Evolutionary conservation across 2,329 filamentous ascomycete species (phyloP).

Genomic region (Daldinia sp.): DNA sequence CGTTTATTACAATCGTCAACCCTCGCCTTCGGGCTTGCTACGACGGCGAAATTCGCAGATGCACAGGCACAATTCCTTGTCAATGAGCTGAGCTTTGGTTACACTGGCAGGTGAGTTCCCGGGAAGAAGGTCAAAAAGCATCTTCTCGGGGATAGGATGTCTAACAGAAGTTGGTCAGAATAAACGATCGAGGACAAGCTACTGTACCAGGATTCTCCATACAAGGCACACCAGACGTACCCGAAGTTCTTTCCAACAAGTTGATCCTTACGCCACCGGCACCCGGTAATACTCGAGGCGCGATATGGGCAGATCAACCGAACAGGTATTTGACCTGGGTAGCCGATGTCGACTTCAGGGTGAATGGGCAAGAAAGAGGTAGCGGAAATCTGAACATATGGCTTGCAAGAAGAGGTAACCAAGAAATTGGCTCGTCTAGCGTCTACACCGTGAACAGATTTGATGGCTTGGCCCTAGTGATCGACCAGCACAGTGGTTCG

Average conservation of each 20-base stretch:
- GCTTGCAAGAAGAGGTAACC: slow-evolving; percentile 79
- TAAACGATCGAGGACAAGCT: slow-evolving; percentile 71
- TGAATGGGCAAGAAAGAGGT: slow-evolving; percentile 84
- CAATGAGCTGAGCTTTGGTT: slow-evolving; percentile 82
- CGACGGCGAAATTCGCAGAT: slow-evolving; percentile 58
- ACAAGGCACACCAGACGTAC: slow-evolving; percentile 65
- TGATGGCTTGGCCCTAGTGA: slow-evolving; percentile 87
- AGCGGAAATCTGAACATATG: slow-evolving; percentile 94
- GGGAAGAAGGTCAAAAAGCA: slow-evolving; percentile 5
- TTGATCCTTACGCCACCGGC: slow-evolving; percentile 90
- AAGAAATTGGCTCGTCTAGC: slow-evolving; percentile 76
- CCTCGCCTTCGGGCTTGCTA: slow-evolving; percentile 59
- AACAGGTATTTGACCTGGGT: slow-evolving; percentile 79
- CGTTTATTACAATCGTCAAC: slow-evolving; percentile 55
- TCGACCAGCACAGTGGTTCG: slow-evolving; percentile 83
- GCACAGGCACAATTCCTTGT: slow-evolving; percentile 74
- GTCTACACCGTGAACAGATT: slow-evolving; percentile 88
- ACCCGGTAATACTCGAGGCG: slow-evolving; percentile 86
- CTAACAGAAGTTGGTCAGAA: slow-evolving; percentile 58
- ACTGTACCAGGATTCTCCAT: slow-evolving; percentile 67
- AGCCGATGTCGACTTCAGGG: slow-evolving; percentile 87
- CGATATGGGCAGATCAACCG: slow-evolving; percentile 79
- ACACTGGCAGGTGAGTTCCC: slow-evolving; percentile 68
- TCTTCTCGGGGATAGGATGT: slow-evolving; percentile 12
- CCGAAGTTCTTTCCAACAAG: slow-evolving; percentile 85